Evolutionary conservation across 2,329 filamentous ascomycete genomes (phyloP).

Genomic region (Fusarium azukiicola): DNA sequence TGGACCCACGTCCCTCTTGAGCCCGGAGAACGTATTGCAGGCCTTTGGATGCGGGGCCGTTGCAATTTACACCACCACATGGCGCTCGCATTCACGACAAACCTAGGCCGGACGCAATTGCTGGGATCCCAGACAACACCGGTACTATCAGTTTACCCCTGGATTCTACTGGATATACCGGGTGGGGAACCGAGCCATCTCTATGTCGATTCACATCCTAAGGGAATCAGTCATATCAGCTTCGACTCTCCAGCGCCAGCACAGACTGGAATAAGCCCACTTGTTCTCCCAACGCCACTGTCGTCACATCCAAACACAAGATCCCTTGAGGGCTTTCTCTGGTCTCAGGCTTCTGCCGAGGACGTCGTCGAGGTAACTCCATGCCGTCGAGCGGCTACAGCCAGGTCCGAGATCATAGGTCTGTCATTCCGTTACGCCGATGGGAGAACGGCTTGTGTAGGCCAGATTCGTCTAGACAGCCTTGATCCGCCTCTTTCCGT

Average conservation of each 20-base stretch:
- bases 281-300: background rate
- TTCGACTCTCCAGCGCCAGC: background rate
- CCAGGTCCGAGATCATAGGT: background rate
- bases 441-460: background rate
- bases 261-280: background rate
- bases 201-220: background rate
- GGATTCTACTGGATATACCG: background rate
- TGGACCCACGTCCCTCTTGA: background rate
- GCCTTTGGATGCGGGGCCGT: slow-evolving; percentile 2
- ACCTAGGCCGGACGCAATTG: background rate
- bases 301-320: background rate
- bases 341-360: background rate
- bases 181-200: background rate
- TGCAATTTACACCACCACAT: background rate
- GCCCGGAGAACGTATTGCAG: background rate
- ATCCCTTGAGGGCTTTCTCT: background rate
- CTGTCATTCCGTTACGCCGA: background rate
- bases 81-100: background rate
- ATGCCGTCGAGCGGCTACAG: background rate
- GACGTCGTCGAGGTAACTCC: background rate
- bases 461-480: background rate
- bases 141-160: background rate
- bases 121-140: background rate
- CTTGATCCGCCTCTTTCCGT: background rate
- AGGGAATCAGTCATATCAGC: background rate